Percentiles rank a stretch among this genome's conserved stretches.
These are phyloP conservation scores for Fomitopsis palustris DNA, from an alignment of 1,284 basidiomycete species.

Conservation along the genomic window DNA sequence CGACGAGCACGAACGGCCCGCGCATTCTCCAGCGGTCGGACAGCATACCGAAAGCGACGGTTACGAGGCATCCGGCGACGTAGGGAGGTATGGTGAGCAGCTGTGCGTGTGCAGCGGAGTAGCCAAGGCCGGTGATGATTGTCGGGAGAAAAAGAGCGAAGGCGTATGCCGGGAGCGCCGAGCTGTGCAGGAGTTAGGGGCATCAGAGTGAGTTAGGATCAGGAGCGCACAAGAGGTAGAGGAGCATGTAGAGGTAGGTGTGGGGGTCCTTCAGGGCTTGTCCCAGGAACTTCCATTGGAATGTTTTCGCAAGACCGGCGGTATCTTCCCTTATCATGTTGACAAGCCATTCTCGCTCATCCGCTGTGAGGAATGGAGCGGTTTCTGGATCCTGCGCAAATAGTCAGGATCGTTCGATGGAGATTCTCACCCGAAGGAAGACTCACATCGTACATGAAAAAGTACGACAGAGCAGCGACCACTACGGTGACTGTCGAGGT, in stretches of 20 bases:
- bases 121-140: slow-evolving; percentile 29
- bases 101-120: slow-evolving; percentile 22
- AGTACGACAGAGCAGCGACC: slow-evolving; percentile 33
- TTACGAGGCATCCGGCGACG: slow-evolving; percentile 11
- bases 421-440: too few species aligned
- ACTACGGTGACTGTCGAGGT: slow-evolving; percentile 30
- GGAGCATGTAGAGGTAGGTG: slow-evolving; percentile 39
- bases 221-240: slow-evolving; percentile 12
- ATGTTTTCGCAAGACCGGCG: neutral
- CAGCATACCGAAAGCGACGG: slow-evolving; percentile 9
- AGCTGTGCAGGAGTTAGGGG: slow-evolving; percentile 49
- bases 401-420: neutral
- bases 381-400: slow-evolving; percentile 27
- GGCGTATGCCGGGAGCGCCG: slow-evolving; percentile 12
- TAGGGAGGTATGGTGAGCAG: slow-evolving; percentile 19
- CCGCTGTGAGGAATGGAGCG: slow-evolving; percentile 29
- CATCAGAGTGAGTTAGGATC: neutral
- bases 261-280: neutral
- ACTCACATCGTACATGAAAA: slow-evolving; percentile 29
- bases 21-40: slow-evolving; percentile 21
- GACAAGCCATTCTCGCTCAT: slow-evolving; percentile 29
- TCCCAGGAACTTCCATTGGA: neutral
- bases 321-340: slow-evolving; percentile 23
- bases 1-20: slow-evolving; percentile 54
- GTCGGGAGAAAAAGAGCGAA: slow-evolving; percentile 22